phyloP scores from a whole-genome alignment of 306 rosid species.

The Lagenaria siceraria region DNA sequence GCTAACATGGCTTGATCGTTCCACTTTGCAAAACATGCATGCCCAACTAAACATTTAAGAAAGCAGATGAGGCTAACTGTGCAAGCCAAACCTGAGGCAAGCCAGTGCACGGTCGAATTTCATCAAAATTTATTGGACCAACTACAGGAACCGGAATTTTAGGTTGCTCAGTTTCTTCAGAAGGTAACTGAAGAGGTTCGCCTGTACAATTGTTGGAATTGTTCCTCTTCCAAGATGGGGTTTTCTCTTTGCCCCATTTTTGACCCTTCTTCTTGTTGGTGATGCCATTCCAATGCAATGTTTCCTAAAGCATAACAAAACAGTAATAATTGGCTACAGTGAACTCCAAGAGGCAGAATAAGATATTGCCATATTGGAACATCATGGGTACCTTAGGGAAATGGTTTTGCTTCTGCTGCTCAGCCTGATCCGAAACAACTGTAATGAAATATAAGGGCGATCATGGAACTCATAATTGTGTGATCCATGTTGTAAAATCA shows the following conservation, averaged over 20 bases:
- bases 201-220: slow-evolving; percentile 13
- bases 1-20: neutral
- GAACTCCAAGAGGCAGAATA: slow-evolving; percentile 1
- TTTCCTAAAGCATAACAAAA: slow-evolving; percentile 44
- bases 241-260: slow-evolving; percentile 84
- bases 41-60: slow-evolving; percentile 6
- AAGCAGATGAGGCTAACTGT: neutral
- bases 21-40: neutral
- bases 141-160: slow-evolving; percentile 5
- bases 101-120: slow-evolving; percentile 43
- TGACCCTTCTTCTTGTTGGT: slow-evolving; percentile 90
- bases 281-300: slow-evolving; percentile 72
- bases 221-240: slow-evolving; percentile 28
- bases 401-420: slow-evolving; percentile 28
- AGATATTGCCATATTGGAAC: neutral
- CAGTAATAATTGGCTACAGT: slow-evolving; percentile 9
- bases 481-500: neutral
- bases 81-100: slow-evolving; percentile 54
- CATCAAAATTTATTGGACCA: slow-evolving; percentile 39
- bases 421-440: slow-evolving; percentile 39
- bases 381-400: slow-evolving; percentile 28
- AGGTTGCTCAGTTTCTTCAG: slow-evolving; percentile 23
- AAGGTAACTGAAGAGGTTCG: slow-evolving; percentile 22
- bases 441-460: slow-evolving; percentile 11
- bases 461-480: neutral